Evolutionary conservation across 371 early-diverging fungal genomes (phyloP), one percentile per base, ranked within the genome.

Genomic region (Aphelidium insulamus): DNA sequence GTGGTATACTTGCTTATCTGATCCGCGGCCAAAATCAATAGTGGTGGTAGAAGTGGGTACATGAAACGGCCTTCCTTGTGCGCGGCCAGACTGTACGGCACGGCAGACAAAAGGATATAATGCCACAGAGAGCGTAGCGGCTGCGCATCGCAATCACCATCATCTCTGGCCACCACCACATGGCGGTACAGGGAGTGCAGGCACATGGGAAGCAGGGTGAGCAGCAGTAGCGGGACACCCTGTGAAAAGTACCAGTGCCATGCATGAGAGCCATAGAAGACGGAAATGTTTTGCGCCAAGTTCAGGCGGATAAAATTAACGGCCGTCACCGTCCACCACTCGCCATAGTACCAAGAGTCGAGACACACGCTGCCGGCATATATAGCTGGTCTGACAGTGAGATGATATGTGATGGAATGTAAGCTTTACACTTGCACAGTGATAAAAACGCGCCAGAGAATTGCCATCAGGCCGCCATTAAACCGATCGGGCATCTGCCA

Each of bases 51-150:
- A 6, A 88, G 46, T 2, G 84, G 83, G 32, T 63, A 71, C 10
- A 92, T 52, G 48, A 92, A 92, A 1, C 94, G 72, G 46, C 79
- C 82, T 41, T 92, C 94, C 61, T 88, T 92, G 45, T 92, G 94
- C 1, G 69, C 52, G 4, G 82, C 48, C 20, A 77, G 32, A 26
- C 79, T 80, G 41, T 83, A 83, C 6, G 75, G 46, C 0, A 47
- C 22, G 23, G 34, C 17, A 21, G 4, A 21, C 28, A 31, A 2
- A 36, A 1, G 26, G 37, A 48, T 25, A 5, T 55, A 40, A 14
- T 23, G 35, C 12, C 46, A 39, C 19, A 54, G 25, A 1, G 43
- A 17, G 17, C 26, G 22, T 9, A 11, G n/a, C 9, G 14, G 17
- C 20, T 11, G 21, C n/a, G n/a, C n/a, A n/a, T n/a, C n/a, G n/a